Conservation (phyloP, 2,329 filamentous ascomycete genomes). For the Chrysosporium queenslandicum region DNA sequence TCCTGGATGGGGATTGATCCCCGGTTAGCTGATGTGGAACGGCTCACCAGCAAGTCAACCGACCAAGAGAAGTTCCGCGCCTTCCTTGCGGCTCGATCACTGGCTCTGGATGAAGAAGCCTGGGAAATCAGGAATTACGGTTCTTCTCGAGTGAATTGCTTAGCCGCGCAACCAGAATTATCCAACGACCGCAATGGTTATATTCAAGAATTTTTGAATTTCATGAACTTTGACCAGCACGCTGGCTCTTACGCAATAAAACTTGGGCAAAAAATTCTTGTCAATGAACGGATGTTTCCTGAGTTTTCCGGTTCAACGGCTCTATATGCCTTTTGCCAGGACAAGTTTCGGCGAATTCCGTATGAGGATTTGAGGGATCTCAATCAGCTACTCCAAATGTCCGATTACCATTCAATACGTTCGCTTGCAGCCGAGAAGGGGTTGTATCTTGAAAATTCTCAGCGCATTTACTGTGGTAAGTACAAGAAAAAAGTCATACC, state of each 20-base stretch:
- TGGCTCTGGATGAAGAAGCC: background rate
- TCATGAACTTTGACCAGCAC: background rate
- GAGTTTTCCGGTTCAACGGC: background rate
- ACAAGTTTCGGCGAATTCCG: background rate
- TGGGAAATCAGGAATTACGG: background rate
- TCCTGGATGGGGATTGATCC: background rate
- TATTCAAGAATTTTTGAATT: background rate
- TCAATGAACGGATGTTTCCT: background rate
- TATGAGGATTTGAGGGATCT: background rate
- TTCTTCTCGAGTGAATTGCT: background rate
- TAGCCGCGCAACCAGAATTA: too few species aligned
- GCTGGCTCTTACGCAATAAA: background rate
- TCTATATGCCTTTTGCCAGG: background rate
- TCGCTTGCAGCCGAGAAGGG: background rate
- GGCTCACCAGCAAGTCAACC: background rate
- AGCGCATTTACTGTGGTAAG: too few species aligned
- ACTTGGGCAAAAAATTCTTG: background rate
- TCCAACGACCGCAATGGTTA: background rate
- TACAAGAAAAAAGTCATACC: too few species aligned
- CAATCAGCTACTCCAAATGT: background rate
- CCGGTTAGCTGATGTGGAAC: background rate
- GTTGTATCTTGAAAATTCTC: too few species aligned
- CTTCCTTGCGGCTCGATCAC: background rate
- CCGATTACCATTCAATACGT: background rate
- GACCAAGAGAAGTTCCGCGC: background rate